phyloP scores from a whole-genome alignment of 2,329 filamentous ascomycete genomes.

The Aspergillus arachidicola region DNA sequence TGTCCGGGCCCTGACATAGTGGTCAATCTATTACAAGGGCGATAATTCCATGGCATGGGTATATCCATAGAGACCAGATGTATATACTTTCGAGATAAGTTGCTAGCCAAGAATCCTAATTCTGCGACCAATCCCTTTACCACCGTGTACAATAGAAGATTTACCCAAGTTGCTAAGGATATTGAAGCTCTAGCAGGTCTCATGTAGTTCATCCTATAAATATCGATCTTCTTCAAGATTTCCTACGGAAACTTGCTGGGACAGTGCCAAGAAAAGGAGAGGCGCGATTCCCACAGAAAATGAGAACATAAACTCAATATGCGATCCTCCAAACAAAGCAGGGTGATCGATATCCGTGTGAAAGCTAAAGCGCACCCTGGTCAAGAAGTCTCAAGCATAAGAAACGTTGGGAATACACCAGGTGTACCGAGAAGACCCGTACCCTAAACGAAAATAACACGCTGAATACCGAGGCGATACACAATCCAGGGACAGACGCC shows the following conservation, averaged over 20 bases:
- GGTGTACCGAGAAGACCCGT: neutral
- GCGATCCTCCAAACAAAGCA: neutral
- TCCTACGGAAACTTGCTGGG: neutral
- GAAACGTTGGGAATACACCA: neutral
- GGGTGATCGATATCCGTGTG: neutral
- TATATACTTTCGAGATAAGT: no score
- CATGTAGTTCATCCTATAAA: no score
- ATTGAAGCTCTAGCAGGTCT: no score
- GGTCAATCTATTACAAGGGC: no score
- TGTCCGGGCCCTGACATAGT: no score
- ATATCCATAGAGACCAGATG: no score
- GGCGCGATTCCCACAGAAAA: neutral
- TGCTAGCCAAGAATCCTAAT: no score
- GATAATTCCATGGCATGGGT: no score
- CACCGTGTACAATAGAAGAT: no score
- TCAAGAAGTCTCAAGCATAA: neutral
- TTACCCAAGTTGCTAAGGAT: no score
- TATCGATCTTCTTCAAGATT: rapidly evolving
- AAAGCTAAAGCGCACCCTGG: neutral
- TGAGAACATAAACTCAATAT: neutral
- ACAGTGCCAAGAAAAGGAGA: neutral
- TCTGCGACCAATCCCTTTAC: no score
- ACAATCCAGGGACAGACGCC: neutral
- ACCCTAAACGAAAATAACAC: neutral
- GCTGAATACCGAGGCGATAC: neutral